phyloP scores from a whole-genome alignment of 225 moss, liverwort and hornwort species.

The Marchantia polymorpha region DNA sequence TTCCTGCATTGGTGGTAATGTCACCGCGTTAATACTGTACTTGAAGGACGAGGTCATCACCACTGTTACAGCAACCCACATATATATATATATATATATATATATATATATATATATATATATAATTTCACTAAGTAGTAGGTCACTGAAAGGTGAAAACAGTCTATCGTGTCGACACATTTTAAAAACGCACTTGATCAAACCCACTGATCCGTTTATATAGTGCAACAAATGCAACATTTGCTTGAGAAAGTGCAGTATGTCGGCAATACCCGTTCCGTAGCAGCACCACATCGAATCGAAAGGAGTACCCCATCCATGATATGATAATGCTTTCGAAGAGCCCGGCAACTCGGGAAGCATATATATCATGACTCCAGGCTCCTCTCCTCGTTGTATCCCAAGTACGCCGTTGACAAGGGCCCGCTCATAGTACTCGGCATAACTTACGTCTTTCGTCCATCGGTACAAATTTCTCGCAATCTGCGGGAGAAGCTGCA shows the following conservation, averaged over 20 bases:
- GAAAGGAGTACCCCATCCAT: conserved; percentile 93
- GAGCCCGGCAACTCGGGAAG: conserved; percentile 77
- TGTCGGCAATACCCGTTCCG: conserved; percentile 58
- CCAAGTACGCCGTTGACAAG: conserved; percentile 85
- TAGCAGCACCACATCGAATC: conserved; percentile 99
- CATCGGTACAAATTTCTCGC: conserved; percentile 85
- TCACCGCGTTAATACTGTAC: not conserved
- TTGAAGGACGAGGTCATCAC: not conserved
- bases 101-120: too few species aligned
- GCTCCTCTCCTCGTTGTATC: conserved; percentile 76
- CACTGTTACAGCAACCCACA: too few species aligned
- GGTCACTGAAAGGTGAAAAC: not conserved
- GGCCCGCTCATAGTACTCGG: conserved; percentile 88
- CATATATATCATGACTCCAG: conserved; percentile 99
- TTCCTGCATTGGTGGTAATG: conserved; percentile 38
- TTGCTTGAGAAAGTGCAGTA: not conserved
- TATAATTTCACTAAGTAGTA: not conserved
- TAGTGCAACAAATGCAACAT: not conserved
- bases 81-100: too few species aligned
- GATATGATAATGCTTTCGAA: conserved; percentile 86
- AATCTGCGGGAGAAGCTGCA: conserved; percentile 45
- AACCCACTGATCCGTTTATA: not conserved
- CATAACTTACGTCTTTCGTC: conserved; percentile 71
- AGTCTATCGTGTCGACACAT: too few species aligned
- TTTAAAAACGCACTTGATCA: too few species aligned